Evolutionary conservation across 345 rosid species (phyloP), one percentile per base, ranked within the genome.

Genomic region (Conringia planisiliqua): DNA sequence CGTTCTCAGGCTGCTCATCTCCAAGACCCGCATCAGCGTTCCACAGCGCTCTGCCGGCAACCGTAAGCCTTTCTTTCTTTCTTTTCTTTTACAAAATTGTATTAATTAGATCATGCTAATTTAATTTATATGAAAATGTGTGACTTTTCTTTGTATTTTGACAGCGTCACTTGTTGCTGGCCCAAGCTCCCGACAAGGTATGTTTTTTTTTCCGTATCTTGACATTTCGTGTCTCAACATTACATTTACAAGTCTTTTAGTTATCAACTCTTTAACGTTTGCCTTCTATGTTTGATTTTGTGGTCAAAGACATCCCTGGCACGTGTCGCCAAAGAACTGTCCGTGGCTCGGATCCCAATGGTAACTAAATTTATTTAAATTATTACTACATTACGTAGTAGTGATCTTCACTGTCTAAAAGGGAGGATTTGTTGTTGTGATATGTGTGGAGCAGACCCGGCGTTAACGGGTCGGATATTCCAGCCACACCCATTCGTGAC

Each of bases 1-100:
- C 4, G 80, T 70, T 44, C 65, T 76, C 5, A 43, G 75, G 33
- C 29, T 54, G 17, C 0, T 62, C 24, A 16, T 69, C 69, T 6
- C 22, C 68, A 76, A 24, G 64, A 6, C 42, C 29, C n/a, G n/a
- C n/a, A n/a, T n/a, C n/a, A n/a, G n/a, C n/a, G n/a, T n/a, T n/a
- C n/a, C n/a, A n/a, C n/a, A n/a, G n/a, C 42, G 2, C 12, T 38
- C 60, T n/a, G n/a, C 22, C 24, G 7, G 13, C 71, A 11, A 12
- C 14, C 10, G 1, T 5, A 8, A 3, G 4, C 5, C 7, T 4
- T 10, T 30, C 12, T 0, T 30, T 7, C 5, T 1, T 43, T 44
- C 2, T 2, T 6, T 38, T 44, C 6, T n/a, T n/a, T n/a, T n/a
- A n/a, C n/a, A n/a, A n/a, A n/a, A 1, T 16, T n/a, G 1, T 58